Evolutionary conservation across 164 flowering plant species (phyloP).

Genomic region (Echeveria elegans): DNA sequence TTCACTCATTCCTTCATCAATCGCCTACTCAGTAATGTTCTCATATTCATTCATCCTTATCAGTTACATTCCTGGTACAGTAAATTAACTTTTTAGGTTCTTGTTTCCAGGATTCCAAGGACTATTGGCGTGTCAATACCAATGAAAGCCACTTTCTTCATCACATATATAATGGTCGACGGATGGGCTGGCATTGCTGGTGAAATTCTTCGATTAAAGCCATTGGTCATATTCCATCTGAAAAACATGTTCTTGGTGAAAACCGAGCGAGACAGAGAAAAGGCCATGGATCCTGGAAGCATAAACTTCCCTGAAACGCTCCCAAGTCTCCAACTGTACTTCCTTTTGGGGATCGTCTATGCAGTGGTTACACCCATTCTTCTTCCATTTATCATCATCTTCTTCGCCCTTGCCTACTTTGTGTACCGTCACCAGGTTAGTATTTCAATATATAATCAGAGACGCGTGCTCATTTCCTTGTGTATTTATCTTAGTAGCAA

Average conservation of each 20-base stretch:
- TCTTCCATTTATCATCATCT: not conserved
- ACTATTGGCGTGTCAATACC: not conserved
- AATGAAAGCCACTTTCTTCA: not conserved
- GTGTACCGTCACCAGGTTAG: not conserved
- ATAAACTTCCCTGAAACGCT: not conserved
- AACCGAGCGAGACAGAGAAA: not conserved
- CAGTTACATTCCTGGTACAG: not conserved
- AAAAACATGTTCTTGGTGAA: not conserved
- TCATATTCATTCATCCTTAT: not conserved
- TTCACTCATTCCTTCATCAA: not conserved
- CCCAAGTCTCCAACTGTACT: not conserved
- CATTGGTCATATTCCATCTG: not conserved
- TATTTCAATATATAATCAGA: not conserved
- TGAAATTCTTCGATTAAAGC: not conserved
- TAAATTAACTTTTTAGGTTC: not conserved
- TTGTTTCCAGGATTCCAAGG: not conserved
- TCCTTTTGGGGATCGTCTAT: not conserved
- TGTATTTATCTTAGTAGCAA: not conserved
- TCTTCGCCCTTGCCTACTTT: not conserved
- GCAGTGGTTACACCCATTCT: not conserved
- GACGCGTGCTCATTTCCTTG: not conserved
- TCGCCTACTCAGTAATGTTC: not conserved
- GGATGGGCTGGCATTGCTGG: not conserved
- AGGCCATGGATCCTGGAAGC: not conserved
- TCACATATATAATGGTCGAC: not conserved